Conservation (phyloP, 129 eudicot genomes). For the Saposhnikovia divaricata region DNA sequence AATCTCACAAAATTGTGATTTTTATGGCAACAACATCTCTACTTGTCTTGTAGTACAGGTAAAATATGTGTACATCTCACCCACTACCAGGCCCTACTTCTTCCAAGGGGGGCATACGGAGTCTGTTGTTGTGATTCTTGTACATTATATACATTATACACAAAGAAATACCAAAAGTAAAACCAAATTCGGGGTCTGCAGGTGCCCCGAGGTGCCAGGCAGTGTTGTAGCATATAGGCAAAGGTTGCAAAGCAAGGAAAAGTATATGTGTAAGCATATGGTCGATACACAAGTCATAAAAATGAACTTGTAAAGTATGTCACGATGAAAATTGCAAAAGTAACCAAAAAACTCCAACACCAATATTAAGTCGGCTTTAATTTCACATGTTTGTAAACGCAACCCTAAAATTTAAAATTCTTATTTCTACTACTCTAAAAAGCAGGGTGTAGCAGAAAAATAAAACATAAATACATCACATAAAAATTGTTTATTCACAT, state of each 20-base stretch:
- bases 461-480: too few relatives aligned
- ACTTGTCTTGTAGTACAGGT: too few relatives aligned
- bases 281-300: too few relatives aligned
- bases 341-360: background rate
- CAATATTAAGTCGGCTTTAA: too few relatives aligned
- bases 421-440: background rate
- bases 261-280: background rate
- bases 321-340: background rate
- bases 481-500: background rate
- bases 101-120: background rate
- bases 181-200: background rate
- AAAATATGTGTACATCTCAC: too few relatives aligned
- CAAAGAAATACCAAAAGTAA: too few relatives aligned
- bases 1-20: too few relatives aligned
- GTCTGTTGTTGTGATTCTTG: background rate
- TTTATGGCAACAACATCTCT: too few relatives aligned
- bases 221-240: background rate
- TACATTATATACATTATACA: too few relatives aligned
- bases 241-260: background rate
- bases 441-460: background rate
- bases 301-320: background rate
- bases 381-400: too few relatives aligned
- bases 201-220: background rate
- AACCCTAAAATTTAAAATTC: background rate
- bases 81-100: too few relatives aligned